Base-by-base conservation (phyloP, 2,329 filamentous ascomycete species). In the Diplocarpon rosae region DNA sequence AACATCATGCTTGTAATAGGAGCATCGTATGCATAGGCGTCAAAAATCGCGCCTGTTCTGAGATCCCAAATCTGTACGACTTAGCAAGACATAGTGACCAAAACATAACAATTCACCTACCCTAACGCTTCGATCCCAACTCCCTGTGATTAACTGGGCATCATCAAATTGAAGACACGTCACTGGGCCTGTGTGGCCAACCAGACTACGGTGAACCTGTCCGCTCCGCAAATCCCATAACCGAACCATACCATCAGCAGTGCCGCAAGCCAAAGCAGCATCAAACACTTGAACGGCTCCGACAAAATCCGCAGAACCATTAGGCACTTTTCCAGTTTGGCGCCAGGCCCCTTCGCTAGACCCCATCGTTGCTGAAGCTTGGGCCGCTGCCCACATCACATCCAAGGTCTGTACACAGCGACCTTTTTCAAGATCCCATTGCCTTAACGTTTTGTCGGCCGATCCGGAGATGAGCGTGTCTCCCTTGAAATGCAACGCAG, bases 381-480 rank as follows among this genome's bases (percentile, higher is more conserved):
- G 89, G 2, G 92, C 89, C 4, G 92, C 89, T 9, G 92, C 92
- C 92, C 92, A 98, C 63, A 98, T 84, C 6, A 98, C 90, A 65
- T 98, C 92, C 39, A 98, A 71, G 2, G 92, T 98, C 66, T 98
- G 92, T 43, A 98, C 85, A 63, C 92, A 96, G 39, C 92, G 83
- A n/a, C 92, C 92, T 63, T 89, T 95, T 58, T 90, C 85, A 39
- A 98, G 73, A 69, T 98, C 92, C 92, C 92, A 98, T 63, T 98
- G 92, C 36, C 92, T 81, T 44, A 98, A 71, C 1, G 92, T 98
- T 72, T 98, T 98, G 68, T 98, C 92, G 0, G 92, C 84, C 7
- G 90, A 96, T 11, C 92, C 92, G 1, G 92, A 98, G 28, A 98
- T 88, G 13, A 98, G 74, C 0, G 86, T 88, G 54, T 95, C 82